Base-by-base conservation (phyloP, 139 green algal genomes). In the Chlorella sp. region DNA sequence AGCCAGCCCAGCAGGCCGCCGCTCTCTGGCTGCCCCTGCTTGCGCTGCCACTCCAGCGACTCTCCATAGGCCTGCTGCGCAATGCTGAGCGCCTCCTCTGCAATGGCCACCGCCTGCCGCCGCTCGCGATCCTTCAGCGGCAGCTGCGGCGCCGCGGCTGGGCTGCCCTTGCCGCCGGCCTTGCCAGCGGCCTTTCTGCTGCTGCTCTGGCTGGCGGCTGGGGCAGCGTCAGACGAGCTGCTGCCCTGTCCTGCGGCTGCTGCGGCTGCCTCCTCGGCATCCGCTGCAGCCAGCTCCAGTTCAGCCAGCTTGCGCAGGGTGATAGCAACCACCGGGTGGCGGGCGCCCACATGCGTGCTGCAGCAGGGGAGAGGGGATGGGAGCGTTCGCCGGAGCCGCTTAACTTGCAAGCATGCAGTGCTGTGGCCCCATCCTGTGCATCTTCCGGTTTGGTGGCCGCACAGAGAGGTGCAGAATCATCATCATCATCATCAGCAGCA, bases 31-130 rank as follows among this genome's bases (percentile, higher is more conserved):
- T 34, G 69, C 34, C 32, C 56, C 34, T 32, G 16, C 21, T 57
- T 36, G 5, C 69, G 51, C 81, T 75, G 69, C 72, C 67, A 82
- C 38, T 68, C 72, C 74, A 36, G 65, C 56, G 78, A 75, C 30
- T 75, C 74, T 11, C n/a, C 76, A 41, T 56, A 70, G 81, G 79
- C 84, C 67, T 82, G 69, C 70, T 82, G 64, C 17, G 81, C 67
- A 7, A 55, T 69, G 28, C 72, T 84, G 34, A 87, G 80, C 57
- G 87, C 88, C 78, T 91, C 82, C 67, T 88, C 34, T 26, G 88
- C 87, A 21, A 92, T 74, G 26, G 84, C 74, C 55, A 88, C 44
- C 23, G 89, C 84, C 87, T 89, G 74, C 28, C 83, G 56, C 64
- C 79, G 83, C 55, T 78, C 80, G 0, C 72, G 28, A 1, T 56